phyloP scores from a whole-genome alignment of 2,329 filamentous ascomycete genomes.

The Neurospora crassa region DNA sequence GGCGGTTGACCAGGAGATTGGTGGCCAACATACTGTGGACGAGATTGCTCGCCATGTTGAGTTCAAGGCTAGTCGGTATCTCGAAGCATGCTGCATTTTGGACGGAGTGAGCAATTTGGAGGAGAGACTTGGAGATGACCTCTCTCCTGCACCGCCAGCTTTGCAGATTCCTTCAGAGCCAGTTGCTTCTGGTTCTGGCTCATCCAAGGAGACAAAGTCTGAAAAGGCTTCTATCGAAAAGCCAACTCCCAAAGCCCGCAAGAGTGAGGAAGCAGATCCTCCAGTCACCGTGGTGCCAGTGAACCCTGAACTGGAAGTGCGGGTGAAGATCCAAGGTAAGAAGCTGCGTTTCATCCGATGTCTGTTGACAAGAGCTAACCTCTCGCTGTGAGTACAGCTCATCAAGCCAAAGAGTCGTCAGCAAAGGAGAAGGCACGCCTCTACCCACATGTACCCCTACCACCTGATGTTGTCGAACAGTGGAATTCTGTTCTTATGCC shows the following conservation, averaged over 20 bases:
- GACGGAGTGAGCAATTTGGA: slow-evolving; percentile 50
- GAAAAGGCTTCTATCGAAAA: slow-evolving; percentile 2
- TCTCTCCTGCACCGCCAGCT: slow-evolving; percentile 21
- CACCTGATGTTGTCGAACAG: slow-evolving; percentile 53
- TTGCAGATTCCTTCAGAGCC: slow-evolving; percentile 8
- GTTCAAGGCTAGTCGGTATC: slow-evolving; percentile 44
- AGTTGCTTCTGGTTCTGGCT: slow-evolving; percentile 5
- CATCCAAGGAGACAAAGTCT: slow-evolving; percentile 13
- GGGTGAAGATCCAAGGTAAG: slow-evolving; percentile 3
- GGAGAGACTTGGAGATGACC: slow-evolving; percentile 40
- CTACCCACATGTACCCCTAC: slow-evolving; percentile 49
- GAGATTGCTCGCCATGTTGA: slow-evolving; percentile 44
- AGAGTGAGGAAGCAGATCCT: neutral
- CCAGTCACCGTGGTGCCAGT: rapidly evolving
- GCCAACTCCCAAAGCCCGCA: neutral
- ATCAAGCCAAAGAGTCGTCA: slow-evolving; percentile 15
- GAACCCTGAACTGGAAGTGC: neutral
- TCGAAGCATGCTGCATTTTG: slow-evolving; percentile 53
- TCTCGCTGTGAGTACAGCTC: slow-evolving; percentile 8
- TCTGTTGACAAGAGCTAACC: neutral
- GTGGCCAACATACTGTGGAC: slow-evolving; percentile 36
- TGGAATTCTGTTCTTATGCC: slow-evolving; percentile 67
- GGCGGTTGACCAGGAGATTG: slow-evolving; percentile 55
- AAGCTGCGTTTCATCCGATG: neutral
- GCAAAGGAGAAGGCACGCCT: slow-evolving; percentile 44